Evolutionary conservation across 441 rosid genomes (phyloP), one percentile per base, ranked within the genome.

Genomic region (Bocquillonia castaneifolia): DNA sequence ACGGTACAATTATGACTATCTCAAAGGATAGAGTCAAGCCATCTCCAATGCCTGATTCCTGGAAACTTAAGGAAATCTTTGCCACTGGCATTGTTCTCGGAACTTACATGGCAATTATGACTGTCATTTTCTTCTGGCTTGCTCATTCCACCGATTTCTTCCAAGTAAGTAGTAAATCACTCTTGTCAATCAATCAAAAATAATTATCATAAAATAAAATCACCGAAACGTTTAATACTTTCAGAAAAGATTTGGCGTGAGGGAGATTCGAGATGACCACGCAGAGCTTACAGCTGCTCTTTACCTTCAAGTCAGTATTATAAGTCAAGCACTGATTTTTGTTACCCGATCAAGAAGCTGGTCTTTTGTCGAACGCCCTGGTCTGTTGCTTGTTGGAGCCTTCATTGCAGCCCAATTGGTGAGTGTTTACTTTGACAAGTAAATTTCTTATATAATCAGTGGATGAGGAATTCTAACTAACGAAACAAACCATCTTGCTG

Each of bases 1-100:
- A 93, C 6, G 98, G 98, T 64, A 93, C 98, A n/a, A 91, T 93
- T 69, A 93, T 91, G 97, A 93, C 97, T 54, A 93, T 93, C 73
- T 85, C 98, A 28, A 88, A 86, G 78, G 97, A 91, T 59, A 78
- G 93, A 58, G 96, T 93, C 13, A 91, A 89, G 81, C 98, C 98
- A 52, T 93, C 98, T 63, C 97, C 97, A 0, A 60, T 85, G 57
- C 97, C 96, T 0, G 97, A 93, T 76, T 88, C 96, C 10, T 91
- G 97, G 98, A 91, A 89, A 69, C 91, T 93, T 62, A 86, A 84
- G 62, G 97, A 91, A 78, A 91, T 93, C 73, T 93, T 93, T 10
- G 84, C 88, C 18, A 93, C 95, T 0, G 97, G 98, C 0, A 47
- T 86, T 68, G 93, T 93, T 52, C 84, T 91, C 3, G 97, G 98